phyloP scores from a whole-genome alignment of 257 asterid genomes.

The Ehretia macrophylla region DNA sequence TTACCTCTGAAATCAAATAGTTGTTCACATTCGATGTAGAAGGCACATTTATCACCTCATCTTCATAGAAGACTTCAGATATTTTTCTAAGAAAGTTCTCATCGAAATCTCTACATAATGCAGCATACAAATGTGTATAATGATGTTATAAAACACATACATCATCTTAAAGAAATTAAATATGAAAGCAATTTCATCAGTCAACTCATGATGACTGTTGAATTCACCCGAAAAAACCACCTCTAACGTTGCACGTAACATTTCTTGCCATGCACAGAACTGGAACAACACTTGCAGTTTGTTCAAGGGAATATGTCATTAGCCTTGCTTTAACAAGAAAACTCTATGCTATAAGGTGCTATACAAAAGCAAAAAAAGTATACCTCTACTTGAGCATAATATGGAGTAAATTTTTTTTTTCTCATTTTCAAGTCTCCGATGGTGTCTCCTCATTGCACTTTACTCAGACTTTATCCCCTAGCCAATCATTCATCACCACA shows the following conservation, averaged over 20 bases:
- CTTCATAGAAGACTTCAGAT: conserved; percentile 74
- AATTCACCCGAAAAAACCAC: conserved; percentile 88
- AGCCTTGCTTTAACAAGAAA: conserved; percentile 3
- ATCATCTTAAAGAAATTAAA: not conserved
- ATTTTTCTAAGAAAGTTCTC: conserved; percentile 61
- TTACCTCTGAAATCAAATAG: conserved; percentile 89
- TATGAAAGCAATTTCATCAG: not conserved
- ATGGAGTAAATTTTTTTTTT: conserved; percentile 93
- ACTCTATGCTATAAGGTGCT: conserved; percentile 10
- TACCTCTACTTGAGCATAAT: conserved; percentile 99
- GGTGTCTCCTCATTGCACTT: too few species aligned
- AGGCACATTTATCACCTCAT: conserved; percentile 72
- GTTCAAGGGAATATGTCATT: conserved; percentile 14
- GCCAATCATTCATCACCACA: too few species aligned
- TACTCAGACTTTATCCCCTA: too few species aligned
- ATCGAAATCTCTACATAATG: conserved; percentile 72
- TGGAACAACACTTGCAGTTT: conserved; percentile 88
- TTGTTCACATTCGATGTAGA: conserved; percentile 91
- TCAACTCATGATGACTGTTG: conserved; percentile 13
- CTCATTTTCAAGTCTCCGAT: too few species aligned
- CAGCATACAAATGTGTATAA: conserved; percentile 5
- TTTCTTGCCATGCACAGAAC: conserved; percentile 96
- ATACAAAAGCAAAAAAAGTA: conserved; percentile 7
- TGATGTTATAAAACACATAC: not conserved
- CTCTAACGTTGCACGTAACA: conserved; percentile 98